Percentiles rank a stretch among this genome's conserved stretches.
These are phyloP conservation scores for Hordeum marinum DNA, from an alignment of 176 grass and related monocot species.

Conservation along the genomic window DNA sequence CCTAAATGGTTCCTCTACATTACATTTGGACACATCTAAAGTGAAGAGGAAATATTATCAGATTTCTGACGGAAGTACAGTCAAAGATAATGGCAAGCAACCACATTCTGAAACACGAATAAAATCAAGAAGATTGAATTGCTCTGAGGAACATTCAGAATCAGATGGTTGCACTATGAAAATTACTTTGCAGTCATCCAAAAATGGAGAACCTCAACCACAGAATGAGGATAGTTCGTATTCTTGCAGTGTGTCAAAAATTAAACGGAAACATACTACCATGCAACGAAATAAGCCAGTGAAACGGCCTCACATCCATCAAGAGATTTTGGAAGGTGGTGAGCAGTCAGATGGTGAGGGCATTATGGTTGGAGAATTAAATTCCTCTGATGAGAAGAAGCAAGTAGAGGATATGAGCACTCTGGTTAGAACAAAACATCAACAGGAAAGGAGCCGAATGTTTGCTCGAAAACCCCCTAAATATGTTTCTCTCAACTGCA, in stretches of 20 bases:
- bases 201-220: constrained; percentile 21
- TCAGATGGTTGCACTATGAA: constrained; percentile 29
- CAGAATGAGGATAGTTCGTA: constrained; percentile 16
- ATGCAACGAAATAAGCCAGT: constrained; percentile 40
- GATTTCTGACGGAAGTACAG: constrained; percentile 30
- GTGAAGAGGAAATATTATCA: constrained; percentile 37
- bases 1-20: background rate
- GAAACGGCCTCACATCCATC: constrained; percentile 30
- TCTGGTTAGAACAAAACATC: constrained; percentile 9
- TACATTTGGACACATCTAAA: constrained; percentile 36
- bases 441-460: constrained; percentile 27
- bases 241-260: constrained; percentile 33
- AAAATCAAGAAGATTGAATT: constrained; percentile 28
- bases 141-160: constrained; percentile 20
- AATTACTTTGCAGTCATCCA: constrained; percentile 34
- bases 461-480: constrained; percentile 68
- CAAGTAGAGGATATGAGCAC: constrained; percentile 17
- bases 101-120: constrained; percentile 24
- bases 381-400: constrained; percentile 26
- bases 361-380: constrained; percentile 22
- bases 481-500: constrained; percentile 78
- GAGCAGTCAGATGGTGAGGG: constrained; percentile 23
- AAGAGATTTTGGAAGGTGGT: constrained; percentile 24
- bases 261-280: constrained; percentile 42
- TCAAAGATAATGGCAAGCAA: constrained; percentile 22